These are phyloP conservation scores for Xylaria castorea DNA, from an alignment of 495 filamentous ascomycete species.

Conservation along the genomic window DNA sequence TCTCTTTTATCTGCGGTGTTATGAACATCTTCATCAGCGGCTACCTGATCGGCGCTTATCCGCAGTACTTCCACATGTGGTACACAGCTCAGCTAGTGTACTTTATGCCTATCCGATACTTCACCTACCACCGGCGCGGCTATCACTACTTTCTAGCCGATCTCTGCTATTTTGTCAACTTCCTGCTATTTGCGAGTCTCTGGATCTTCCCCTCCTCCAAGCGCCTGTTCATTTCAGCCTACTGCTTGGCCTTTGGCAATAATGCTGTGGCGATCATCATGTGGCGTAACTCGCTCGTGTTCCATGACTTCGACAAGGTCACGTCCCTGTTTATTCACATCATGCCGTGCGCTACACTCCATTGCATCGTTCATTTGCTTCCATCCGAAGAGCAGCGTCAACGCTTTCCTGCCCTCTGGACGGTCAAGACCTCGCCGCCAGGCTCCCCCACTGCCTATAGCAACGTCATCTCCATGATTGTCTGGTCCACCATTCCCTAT, in stretches of 20 bases:
- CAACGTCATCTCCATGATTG: constrained; percentile 78
- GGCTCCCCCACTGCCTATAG: constrained; percentile 78
- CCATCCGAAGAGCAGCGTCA: constrained; percentile 65
- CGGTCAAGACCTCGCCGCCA: constrained; percentile 75
- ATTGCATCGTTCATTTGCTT: constrained; percentile 88
- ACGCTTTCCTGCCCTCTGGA: constrained; percentile 87
- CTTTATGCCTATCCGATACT: constrained; percentile 96
- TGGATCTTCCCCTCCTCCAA: constrained; percentile 94
- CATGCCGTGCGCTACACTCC: constrained; percentile 92
- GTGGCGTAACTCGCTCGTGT: constrained; percentile 98
- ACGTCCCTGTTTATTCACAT: constrained; percentile 98
- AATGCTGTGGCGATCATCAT: constrained; percentile 98
- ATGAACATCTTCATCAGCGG: constrained; percentile 97
- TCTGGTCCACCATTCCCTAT: constrained; percentile 94
- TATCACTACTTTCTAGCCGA: constrained; percentile 98
- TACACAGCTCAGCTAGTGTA: constrained; percentile 85
- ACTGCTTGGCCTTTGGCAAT: constrained; percentile 92
- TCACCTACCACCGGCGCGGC: constrained; percentile 84
- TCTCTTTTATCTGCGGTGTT: constrained; percentile 93
- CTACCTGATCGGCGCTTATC: constrained; percentile 86
- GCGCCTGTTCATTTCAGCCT: constrained; percentile 89
- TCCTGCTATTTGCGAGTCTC: constrained; percentile 79
- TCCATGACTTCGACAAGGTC: constrained; percentile 95
- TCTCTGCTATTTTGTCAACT: constrained; percentile 97
- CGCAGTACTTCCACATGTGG: constrained; percentile 90